phyloP scores from a whole-genome alignment of 495 filamentous ascomycete genomes.

The Penicillium soppii region DNA sequence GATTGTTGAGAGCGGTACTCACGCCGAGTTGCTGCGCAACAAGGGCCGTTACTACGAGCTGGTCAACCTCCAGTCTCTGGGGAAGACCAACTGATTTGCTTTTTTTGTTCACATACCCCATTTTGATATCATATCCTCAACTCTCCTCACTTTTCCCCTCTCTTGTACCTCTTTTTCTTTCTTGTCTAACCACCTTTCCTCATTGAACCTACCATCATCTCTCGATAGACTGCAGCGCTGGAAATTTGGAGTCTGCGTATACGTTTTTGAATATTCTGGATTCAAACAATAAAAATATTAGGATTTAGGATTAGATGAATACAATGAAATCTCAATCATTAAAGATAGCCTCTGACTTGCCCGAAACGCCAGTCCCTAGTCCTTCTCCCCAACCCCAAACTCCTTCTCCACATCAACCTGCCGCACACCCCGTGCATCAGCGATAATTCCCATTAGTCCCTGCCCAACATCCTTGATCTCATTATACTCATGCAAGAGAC shows the following conservation, averaged over 20 bases:
- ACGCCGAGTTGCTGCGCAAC: constrained; percentile 62
- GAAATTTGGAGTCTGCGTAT: too few relatives aligned
- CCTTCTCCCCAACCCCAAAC: constrained; percentile 39
- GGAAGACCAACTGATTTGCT: constrained; percentile 46
- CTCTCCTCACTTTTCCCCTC: neutral
- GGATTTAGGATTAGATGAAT: constrained; percentile 4
- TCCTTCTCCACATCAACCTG: constrained; percentile 64
- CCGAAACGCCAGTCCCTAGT: constrained; percentile 18
- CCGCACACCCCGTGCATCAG: constrained; percentile 64
- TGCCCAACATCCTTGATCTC: constrained; percentile 74
- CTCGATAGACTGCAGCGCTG: constrained; percentile 2
- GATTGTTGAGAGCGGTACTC: constrained; percentile 72
- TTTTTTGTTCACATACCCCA: constrained; percentile 5
- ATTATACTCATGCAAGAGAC: constrained; percentile 72
- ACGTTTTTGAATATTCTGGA: too few relatives aligned
- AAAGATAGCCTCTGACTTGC: neutral
- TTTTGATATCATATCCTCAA: neutral
- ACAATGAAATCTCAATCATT: neutral
- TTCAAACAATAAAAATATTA: neutral
- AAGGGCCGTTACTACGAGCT: constrained; percentile 74
- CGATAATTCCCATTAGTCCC: constrained; percentile 71
- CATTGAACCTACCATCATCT: neutral
- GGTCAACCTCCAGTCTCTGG: constrained; percentile 76
- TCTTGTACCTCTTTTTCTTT: neutral
- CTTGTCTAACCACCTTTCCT: neutral